Percentiles rank a stretch among this genome's conserved stretches.
These are phyloP conservation scores for Meyerozyma athensensis DNA, from an alignment of 1,139 yeast genomes.

Conservation along the genomic window DNA sequence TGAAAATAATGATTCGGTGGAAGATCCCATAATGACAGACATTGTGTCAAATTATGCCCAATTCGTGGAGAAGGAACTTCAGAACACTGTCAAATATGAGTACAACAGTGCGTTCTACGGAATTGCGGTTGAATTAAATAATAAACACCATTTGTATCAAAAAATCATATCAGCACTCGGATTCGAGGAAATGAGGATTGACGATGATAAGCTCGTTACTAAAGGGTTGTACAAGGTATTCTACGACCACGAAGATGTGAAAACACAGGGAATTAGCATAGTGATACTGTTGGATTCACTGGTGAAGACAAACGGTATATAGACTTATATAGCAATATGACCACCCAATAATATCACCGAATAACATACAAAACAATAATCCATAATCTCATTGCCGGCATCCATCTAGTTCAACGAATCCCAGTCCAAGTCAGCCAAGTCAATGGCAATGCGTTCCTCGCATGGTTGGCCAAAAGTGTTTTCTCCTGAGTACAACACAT, in stretches of 20 bases:
- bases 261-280: background rate
- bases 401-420: background rate
- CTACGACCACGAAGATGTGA: background rate
- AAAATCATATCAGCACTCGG: background rate
- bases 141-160: background rate
- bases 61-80: conserved; percentile 6
- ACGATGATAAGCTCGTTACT: background rate
- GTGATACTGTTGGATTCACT: conserved; percentile 1
- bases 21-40: background rate
- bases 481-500: conserved; percentile 86
- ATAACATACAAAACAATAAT: background rate
- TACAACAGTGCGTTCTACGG: conserved; percentile 11
- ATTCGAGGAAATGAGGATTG: conserved; percentile 1
- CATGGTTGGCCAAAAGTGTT: conserved; percentile 65
- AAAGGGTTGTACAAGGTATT: background rate
- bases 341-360: background rate
- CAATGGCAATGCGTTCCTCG: conserved; percentile 27
- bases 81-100: conserved; percentile 7
- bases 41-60: background rate
- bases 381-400: background rate
- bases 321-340: background rate
- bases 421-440: conserved; percentile 12
- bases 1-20: background rate
- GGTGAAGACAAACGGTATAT: background rate
- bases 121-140: conserved; percentile 9